phyloP scores from a whole-genome alignment of 106 monocot genomes.

The Agapanthus africanus region DNA sequence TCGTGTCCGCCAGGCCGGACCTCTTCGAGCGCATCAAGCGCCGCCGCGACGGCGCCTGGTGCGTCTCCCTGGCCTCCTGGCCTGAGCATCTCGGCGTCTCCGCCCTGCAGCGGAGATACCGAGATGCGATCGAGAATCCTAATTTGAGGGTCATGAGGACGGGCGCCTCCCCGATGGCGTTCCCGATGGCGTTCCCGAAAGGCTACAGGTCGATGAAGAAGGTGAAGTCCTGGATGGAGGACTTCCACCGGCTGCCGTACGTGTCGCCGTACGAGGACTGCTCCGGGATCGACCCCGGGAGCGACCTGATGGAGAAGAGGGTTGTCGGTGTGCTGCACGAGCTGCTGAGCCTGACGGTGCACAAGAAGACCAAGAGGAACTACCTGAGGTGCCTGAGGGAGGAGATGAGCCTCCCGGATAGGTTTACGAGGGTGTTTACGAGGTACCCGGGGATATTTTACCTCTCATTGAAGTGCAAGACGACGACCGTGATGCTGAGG shows the following conservation, averaged over 20 bases:
- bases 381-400: slow-evolving; percentile 68
- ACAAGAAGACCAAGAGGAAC: slow-evolving; percentile 87
- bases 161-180: slow-evolving; percentile 29
- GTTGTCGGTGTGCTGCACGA: slow-evolving; percentile 82
- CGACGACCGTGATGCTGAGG: slow-evolving; percentile 78
- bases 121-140: slow-evolving; percentile 5
- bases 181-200: slow-evolving; percentile 63
- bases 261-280: slow-evolving; percentile 85
- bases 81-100: slow-evolving; percentile 41
- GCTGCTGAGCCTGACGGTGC: slow-evolving; percentile 73
- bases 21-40: slow-evolving; percentile 22
- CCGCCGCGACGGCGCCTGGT: slow-evolving; percentile 13
- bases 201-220: slow-evolving; percentile 69
- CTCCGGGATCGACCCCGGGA: slow-evolving; percentile 63
- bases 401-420: slow-evolving; percentile 70
- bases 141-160: slow-evolving; percentile 14
- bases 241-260: slow-evolving; percentile 81
- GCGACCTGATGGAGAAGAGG: slow-evolving; percentile 90
- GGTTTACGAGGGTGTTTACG: slow-evolving; percentile 83
- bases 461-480: slow-evolving; percentile 92
- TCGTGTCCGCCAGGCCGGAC: slow-evolving; percentile 19
- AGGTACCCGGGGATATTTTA: slow-evolving; percentile 95
- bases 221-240: slow-evolving; percentile 92
- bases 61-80: slow-evolving; percentile 25
- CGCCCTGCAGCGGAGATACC: slow-evolving; percentile 37